phyloP scores from a whole-genome alignment of 1,139 yeast species.

The Scheffersomyces cryptocercus region DNA sequence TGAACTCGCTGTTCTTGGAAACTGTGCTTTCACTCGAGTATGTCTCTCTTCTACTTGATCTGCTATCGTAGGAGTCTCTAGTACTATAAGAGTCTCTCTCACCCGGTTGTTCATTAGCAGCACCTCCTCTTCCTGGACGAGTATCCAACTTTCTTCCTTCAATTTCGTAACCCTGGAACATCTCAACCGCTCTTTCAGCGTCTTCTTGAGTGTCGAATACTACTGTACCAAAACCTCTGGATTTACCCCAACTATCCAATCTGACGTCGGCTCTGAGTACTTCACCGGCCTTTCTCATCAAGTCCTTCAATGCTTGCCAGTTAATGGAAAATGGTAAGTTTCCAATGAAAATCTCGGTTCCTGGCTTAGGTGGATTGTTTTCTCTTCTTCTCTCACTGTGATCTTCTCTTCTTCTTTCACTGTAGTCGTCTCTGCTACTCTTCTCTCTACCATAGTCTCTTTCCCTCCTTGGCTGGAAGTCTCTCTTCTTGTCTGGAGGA shows the following conservation, averaged over 20 bases:
- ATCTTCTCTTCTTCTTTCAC: constrained; percentile 10
- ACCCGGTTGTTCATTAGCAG: constrained; percentile 12
- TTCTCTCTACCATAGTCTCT: constrained; percentile 11
- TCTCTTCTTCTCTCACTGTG: constrained; percentile 14
- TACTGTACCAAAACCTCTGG: constrained; percentile 85
- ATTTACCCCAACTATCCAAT: constrained; percentile 67
- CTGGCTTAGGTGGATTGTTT: constrained; percentile 30
- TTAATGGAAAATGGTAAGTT: constrained; percentile 78
- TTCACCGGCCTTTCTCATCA: constrained; percentile 75
- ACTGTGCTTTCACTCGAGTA: constrained; percentile 9
- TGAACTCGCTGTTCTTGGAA: constrained; percentile 52
- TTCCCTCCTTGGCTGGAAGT: constrained; percentile 12
- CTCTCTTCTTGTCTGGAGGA: constrained; percentile 57
- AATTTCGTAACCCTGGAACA: constrained; percentile 63
- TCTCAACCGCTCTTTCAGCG: constrained; percentile 61
- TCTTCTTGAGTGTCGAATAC: constrained; percentile 60
- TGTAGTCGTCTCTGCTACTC: constrained; percentile 12
- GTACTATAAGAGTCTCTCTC: constrained; percentile 11
- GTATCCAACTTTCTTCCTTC: constrained; percentile 74
- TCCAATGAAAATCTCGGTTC: constrained; percentile 76
- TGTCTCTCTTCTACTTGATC: constrained; percentile 4
- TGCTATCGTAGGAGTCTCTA: constrained; percentile 5
- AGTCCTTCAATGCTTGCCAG: constrained; percentile 85
- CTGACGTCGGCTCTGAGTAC: constrained; percentile 82
- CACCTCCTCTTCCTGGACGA: constrained; percentile 55